Evolutionary conservation across 2,329 filamentous ascomycete genomes (phyloP), one percentile per base, ranked within the genome.

Genomic region (Aspergillus persii): DNA sequence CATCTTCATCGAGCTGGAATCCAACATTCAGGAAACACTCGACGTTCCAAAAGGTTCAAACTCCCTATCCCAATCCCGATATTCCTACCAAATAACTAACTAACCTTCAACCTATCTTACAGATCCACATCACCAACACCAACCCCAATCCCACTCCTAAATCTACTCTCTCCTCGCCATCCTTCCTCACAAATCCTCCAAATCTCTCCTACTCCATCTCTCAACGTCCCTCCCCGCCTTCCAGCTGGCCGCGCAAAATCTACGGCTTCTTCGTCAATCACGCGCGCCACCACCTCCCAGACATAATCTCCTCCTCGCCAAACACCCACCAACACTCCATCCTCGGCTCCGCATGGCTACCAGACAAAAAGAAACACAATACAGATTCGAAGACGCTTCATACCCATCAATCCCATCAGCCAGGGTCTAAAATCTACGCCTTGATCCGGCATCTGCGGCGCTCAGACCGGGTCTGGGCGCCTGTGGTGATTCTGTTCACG

Each of bases 401-500:
- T 12, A 36, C 11, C 33, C 9, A 23, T 23, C 18, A 12, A 36
- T 12, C 33, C 11, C 8, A 8, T 36, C 33, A 4, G 9, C 11
- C 33, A 36, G 9, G 4, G 33, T 12, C 8, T 9, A 9, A 4
- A 9, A 27, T 47, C 8, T 47, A 47, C 23, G 26, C 18, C 2
- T 4, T 47, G 44, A 52, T 52, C 2, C 50, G 23, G 30, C 30
- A 27, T 11, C 50, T 52, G 6, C 27, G 30, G 12, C 18, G 30
- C 15, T 39, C 30, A 7, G 50, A 52, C 6, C 50, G 50, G 3
- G 46, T 60, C 0, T 63, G 65, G 26, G 59, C 62, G 2, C 61
- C 63, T 0, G 61, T 67, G 4, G 62, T 64, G 26, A 44, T 66
- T 30, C 56, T 68, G 5, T 53, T 69, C 8, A 8, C 18, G 0